Percentiles rank a stretch among this genome's conserved stretches.
These are phyloP conservation scores for Solanum okadae DNA, from an alignment of 257 asterid genomes.

Conservation along the genomic window DNA sequence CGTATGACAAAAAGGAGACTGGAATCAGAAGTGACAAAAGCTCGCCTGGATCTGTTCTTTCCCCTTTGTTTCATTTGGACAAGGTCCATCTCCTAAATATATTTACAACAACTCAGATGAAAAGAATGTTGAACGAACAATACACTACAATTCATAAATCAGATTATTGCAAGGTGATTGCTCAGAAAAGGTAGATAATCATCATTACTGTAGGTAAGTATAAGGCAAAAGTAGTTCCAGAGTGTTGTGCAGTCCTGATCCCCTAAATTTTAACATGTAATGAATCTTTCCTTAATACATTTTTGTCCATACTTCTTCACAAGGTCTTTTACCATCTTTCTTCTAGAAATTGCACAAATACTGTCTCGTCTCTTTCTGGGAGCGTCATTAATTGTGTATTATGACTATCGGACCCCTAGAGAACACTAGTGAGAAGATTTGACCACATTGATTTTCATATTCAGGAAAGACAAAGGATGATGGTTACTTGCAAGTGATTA, in stretches of 20 bases:
- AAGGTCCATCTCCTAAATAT: constrained; percentile 67
- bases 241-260: background rate
- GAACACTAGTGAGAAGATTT: background rate
- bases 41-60: constrained; percentile 31
- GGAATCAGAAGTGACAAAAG: constrained; percentile 27
- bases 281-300: background rate
- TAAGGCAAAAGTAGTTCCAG: background rate
- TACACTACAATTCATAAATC: background rate
- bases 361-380: background rate
- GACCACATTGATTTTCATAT: background rate
- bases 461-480: background rate
- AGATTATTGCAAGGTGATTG: background rate
- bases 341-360: background rate
- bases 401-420: background rate
- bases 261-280: background rate
- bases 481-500: background rate
- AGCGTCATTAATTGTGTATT: background rate
- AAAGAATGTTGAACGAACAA: background rate
- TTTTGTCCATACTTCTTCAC: background rate
- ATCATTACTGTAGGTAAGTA: background rate
- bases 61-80: constrained; percentile 73
- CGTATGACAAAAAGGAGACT: constrained; percentile 70
- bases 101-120: background rate
- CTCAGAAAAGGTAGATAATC: background rate
- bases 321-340: background rate